A percentile compares a stretch with the other conserved stretches of the same genome.
phyloP scores from a whole-genome alignment of 225 moss, liverwort and hornwort genomes.

The Pleurozium schreberi region DNA sequence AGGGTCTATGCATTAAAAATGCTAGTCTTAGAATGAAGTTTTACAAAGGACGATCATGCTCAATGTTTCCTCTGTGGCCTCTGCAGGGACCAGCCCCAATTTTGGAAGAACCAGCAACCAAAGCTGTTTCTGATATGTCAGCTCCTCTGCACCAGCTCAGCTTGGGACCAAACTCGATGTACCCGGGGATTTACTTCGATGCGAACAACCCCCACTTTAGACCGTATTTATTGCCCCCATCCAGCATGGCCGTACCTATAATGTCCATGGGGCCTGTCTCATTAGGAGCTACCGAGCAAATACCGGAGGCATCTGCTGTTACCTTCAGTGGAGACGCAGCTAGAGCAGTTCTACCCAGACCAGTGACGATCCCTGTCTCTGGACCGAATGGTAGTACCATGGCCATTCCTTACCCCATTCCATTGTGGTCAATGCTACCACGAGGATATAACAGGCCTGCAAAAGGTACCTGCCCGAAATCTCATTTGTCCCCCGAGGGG shows the following conservation, averaged over 20 bases:
- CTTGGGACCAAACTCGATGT: slow-evolving; percentile 59
- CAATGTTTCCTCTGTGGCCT: not conserved
- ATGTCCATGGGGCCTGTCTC: slow-evolving; percentile 56
- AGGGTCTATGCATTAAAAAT: not conserved
- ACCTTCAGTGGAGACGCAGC: slow-evolving; percentile 42
- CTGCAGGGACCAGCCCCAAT: slow-evolving; percentile 68
- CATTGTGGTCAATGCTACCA: slow-evolving; percentile 63
- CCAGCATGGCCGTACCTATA: slow-evolving; percentile 61
- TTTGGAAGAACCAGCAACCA: slow-evolving; percentile 56
- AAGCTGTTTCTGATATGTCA: slow-evolving; percentile 59
- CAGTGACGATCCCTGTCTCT: slow-evolving; percentile 50
- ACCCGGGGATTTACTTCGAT: slow-evolving; percentile 49
- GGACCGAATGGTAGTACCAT: slow-evolving; percentile 28
- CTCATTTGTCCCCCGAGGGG: too few relatives aligned
- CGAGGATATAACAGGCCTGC: slow-evolving; percentile 56
- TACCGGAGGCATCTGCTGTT: slow-evolving; percentile 43
- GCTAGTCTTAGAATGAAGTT: not conserved
- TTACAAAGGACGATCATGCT: not conserved
- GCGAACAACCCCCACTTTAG: slow-evolving; percentile 54
- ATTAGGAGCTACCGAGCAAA: slow-evolving; percentile 49
- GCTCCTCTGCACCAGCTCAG: slow-evolving; percentile 74
- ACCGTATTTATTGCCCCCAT: slow-evolving; percentile 45
- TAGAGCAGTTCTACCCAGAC: slow-evolving; percentile 51
- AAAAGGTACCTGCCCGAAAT: too few relatives aligned
- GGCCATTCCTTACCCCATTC: slow-evolving; percentile 50